Base-by-base conservation (phyloP, 2,329 filamentous ascomycete genomes). In the Ophiosphaerella herpotricha region DNA sequence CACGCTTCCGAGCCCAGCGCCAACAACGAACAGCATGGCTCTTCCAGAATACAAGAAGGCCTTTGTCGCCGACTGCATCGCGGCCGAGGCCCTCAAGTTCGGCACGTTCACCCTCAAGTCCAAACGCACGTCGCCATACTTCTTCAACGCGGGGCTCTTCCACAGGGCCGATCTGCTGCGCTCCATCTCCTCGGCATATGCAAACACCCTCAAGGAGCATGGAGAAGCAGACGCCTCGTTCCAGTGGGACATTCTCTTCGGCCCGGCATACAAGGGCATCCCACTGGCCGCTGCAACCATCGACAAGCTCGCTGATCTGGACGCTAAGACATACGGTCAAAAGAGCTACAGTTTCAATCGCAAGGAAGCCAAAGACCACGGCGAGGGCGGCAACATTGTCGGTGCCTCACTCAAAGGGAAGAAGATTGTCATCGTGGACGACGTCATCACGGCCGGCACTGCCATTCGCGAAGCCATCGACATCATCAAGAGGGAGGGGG, bases 191-290 rank as follows among this genome's bases (percentile, higher is more conserved):
- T 82, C 85, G 35, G 91, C 93, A 51, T 97, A 93, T 75, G 93
- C 93, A 1, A 77, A 80, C 47, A 80, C 82, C 1, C 73, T 85
- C 36, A 75, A 79, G 45, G 60, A 73, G n/a, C 74, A 81, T 57
- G 75, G 77, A 36, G 52, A 66, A 1, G 39, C 69, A 12, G 55
- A 78, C 64, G 45, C 72, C 8, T 68, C 75, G n/a, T 82, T 82
- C 58, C 75, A 78, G 57, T 84, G 95, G 73, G 93, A 97, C 72
- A 83, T 97, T 63, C 81, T 97, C 67, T 97, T 97, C 74, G 92
- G 85, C 13, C 93, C 94, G 2, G 93, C 94, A 8, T 99, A 97
- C 82, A 99, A 97, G 79, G 94, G 94, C 38, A 96, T 97, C 58
- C 91, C 92, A 1, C 84, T 97, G n/a, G 89, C 89, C 38, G 86